Evolutionary conservation across 164 flowering plant species (phyloP), one percentile per base, ranked within the genome.

Genomic region (Nelumbo lutea): DNA sequence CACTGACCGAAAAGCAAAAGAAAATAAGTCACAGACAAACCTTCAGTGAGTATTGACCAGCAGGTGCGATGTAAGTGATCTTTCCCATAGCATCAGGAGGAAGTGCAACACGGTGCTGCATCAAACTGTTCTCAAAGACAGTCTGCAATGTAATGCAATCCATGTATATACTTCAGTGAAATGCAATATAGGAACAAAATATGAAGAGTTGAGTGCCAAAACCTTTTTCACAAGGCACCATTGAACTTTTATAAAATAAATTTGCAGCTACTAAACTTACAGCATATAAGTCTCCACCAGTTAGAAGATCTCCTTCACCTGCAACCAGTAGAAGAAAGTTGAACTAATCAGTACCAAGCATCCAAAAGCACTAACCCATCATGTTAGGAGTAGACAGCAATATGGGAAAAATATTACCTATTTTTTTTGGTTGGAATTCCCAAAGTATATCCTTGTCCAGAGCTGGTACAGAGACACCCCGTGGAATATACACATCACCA

Each of bases 31-130:
- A 40, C 47, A 67, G 56, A 66, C 83, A 66, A 68, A 93, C 99
- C 95, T 87, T 81, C 73, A 96, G 67, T 3, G 95, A 88, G 75
- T 96, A 96, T 84, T 93, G 95, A 74, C 98, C 99, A 70, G 96
- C 76, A 15, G 98, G 91, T 5, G 98, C 97, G 79, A 93, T 51
- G 63, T 88, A 96, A 15, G 89, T 81, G 68, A 93, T 77, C 76
- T 96, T 96, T 71, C 98, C 98, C 99, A 96, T 93, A 56, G 95
- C 79, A 81, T 84, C 90, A 64, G 99, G 99, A 76, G 98, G 96
- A 72, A 96, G 96, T 2, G 91, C 95, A 76, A 96, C 88, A 83
- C 80, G 98, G 78, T 96, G 98, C 71, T 85, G 76, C 93, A 96
- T 86, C 74, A 96, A 79, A 81, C 84, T 93, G 81, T 96, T 96